Percentiles rank a stretch among this genome's conserved stretches.
These are phyloP conservation scores for Pythium plurisporium DNA, from an alignment of 352 stramenopile genomes.

Conservation along the genomic window DNA sequence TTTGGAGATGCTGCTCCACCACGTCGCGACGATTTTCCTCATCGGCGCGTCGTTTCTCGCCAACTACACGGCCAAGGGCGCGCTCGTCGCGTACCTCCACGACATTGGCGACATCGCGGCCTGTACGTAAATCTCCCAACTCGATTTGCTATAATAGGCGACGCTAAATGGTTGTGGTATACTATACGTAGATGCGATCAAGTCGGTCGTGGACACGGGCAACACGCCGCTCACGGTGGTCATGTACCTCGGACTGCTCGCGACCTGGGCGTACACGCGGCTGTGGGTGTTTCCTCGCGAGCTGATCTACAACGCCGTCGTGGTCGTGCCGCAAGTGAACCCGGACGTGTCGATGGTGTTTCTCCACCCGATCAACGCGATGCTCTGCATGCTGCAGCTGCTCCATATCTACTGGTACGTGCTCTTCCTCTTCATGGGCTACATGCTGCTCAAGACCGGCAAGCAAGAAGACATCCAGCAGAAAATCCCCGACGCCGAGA, in stretches of 20 bases:
- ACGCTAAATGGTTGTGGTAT: too few species aligned
- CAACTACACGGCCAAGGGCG: conserved; percentile 45
- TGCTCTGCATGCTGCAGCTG: conserved; percentile 37
- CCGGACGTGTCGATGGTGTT: conserved; percentile 27
- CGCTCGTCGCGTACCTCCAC: conserved; percentile 45
- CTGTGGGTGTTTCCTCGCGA: conserved; percentile 35
- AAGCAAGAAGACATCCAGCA: conserved; percentile 45
- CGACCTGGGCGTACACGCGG: conserved; percentile 34
- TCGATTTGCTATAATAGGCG: too few species aligned
- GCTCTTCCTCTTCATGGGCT: conserved; percentile 44
- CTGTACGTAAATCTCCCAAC: conserved; percentile 26
- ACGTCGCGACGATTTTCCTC: conserved; percentile 55
- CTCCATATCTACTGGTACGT: conserved; percentile 41
- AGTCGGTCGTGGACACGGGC: conserved; percentile 55
- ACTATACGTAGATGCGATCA: conserved; percentile 41
- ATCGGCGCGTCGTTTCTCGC: conserved; percentile 51
- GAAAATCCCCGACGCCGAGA: conserved; percentile 14
- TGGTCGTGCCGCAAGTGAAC: conserved; percentile 26
- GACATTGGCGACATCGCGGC: conserved; percentile 51
- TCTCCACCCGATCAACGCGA: conserved; percentile 30
- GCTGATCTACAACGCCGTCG: conserved; percentile 32
- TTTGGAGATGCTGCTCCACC: conserved; percentile 53
- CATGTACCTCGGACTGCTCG: conserved; percentile 34
- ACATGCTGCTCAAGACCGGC: conserved; percentile 35
- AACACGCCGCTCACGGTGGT: conserved; percentile 30